A percentile compares a stretch with the other conserved stretches of the same genome.
These are phyloP conservation scores for Saitoella complicata DNA, from an alignment of 805 yeast species.

Conservation along the genomic window DNA sequence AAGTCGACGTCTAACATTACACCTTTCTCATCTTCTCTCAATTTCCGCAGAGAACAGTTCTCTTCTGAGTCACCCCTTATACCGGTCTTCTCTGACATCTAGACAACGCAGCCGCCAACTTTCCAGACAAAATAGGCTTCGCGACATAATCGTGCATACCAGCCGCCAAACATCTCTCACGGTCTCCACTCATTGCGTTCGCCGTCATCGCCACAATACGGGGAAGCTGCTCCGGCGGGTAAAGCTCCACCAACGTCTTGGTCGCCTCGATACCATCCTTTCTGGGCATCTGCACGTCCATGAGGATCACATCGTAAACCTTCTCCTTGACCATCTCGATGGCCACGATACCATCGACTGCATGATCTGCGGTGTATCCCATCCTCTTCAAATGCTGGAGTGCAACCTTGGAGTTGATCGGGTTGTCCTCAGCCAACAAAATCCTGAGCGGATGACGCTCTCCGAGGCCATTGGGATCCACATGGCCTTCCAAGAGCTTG, in stretches of 20 bases:
- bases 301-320: slow-evolving; percentile 63
- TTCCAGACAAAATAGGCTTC: slow-evolving; percentile 55
- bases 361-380: slow-evolving; percentile 44
- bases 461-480: too few species aligned
- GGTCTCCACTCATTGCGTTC: slow-evolving; percentile 65
- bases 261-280: slow-evolving; percentile 94
- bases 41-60: too few species aligned
- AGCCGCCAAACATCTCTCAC: slow-evolving; percentile 53
- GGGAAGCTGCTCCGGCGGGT: slow-evolving; percentile 32
- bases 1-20: too few species aligned
- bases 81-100: too few species aligned
- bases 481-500: too few species aligned
- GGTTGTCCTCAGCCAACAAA: slow-evolving; percentile 77
- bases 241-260: slow-evolving; percentile 75
- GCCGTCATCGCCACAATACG: slow-evolving; percentile 60
- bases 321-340: slow-evolving; percentile 53
- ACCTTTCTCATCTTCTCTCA: too few species aligned
- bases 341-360: slow-evolving; percentile 73
- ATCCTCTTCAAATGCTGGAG: slow-evolving; percentile 22
- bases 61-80: too few species aligned
- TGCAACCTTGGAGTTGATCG: slow-evolving; percentile 80
- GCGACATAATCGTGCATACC: slow-evolving; percentile 69
- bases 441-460: slow-evolving; percentile 20
- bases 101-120: slow-evolving; percentile 21
- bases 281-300: slow-evolving; percentile 93